Conservation (phyloP, 2,329 filamentous ascomycete species). For the Xylariales sp. region DNA sequence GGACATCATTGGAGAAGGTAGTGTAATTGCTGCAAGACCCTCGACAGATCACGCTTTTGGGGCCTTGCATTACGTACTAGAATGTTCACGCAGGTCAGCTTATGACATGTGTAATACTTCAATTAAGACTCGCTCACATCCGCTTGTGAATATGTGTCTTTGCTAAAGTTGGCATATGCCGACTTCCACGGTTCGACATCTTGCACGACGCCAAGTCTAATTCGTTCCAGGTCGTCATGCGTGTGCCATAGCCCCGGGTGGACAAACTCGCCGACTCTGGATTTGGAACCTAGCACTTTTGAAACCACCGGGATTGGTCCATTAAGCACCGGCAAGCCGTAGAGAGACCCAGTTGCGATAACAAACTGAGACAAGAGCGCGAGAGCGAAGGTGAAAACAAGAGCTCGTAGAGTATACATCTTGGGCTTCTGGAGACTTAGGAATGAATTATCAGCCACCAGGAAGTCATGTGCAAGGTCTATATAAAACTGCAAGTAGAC, state of each 20-base stretch:
- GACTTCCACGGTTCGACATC: slow-evolving; percentile 11
- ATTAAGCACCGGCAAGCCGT: slow-evolving; percentile 19
- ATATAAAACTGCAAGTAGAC: no score
- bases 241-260: slow-evolving; percentile 28
- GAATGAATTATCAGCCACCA: no score
- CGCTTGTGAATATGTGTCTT: slow-evolving; percentile 9
- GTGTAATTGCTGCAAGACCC: slow-evolving; percentile 30
- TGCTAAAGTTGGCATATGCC: slow-evolving; percentile 12
- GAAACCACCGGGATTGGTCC: slow-evolving; percentile 14
- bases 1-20: slow-evolving; percentile 27
- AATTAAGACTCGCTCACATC: background rate
- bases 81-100: background rate
- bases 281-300: slow-evolving; percentile 11
- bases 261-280: slow-evolving; percentile 19
- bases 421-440: no score
- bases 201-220: slow-evolving; percentile 17
- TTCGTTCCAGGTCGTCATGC: slow-evolving; percentile 25
- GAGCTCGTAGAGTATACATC: no score
- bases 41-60: slow-evolving; percentile 24
- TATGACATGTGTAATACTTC: background rate
- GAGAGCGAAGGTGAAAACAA: no score
- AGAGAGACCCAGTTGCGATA: slow-evolving; percentile 11
- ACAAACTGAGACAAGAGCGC: background rate
- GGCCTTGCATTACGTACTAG: slow-evolving; percentile 25
- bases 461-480: no score